Conservation (phyloP, 2,329 filamentous ascomycete genomes). For the Curvularia hawaiiensis region DNA sequence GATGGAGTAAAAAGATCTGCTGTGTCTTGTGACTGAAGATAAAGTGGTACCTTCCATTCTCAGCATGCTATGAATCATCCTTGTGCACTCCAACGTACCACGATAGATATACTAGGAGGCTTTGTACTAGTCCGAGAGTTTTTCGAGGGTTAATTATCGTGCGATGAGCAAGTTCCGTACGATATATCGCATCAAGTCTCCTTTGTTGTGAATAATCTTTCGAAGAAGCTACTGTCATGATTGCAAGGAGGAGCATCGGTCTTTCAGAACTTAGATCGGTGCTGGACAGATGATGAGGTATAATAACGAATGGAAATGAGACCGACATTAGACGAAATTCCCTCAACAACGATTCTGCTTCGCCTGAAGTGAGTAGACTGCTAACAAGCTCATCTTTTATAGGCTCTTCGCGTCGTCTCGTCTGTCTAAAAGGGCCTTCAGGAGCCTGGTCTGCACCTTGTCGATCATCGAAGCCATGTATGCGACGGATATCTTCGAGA, state of each 20-base stretch:
- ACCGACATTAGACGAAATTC: constrained; percentile 26
- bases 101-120: constrained; percentile 41
- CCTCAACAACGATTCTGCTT: constrained; percentile 34
- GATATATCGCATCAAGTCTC: constrained; percentile 34
- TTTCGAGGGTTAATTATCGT: constrained; percentile 38
- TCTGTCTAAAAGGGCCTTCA: constrained; percentile 22
- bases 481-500: constrained; percentile 31
- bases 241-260: constrained; percentile 42
- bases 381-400: constrained; percentile 31
- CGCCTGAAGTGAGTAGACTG: constrained; percentile 24
- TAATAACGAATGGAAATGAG: constrained; percentile 40
- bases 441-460: constrained; percentile 18
- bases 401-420: constrained; percentile 24
- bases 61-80: neutral
- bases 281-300: constrained; percentile 21
- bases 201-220: constrained; percentile 34
- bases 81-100: constrained; percentile 25
- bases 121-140: constrained; percentile 40
- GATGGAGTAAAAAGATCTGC: constrained; percentile 41
- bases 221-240: constrained; percentile 38
- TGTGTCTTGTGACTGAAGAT: constrained; percentile 45
- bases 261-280: constrained; percentile 27
- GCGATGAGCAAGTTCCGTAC: constrained; percentile 40
- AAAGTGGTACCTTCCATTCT: constrained; percentile 39
- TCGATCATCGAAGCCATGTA: constrained; percentile 32